Evolutionary conservation across 1,284 basidiomycete genomes (phyloP), one percentile per base, ranked within the genome.

Genomic region (Lentinus polychrous): DNA sequence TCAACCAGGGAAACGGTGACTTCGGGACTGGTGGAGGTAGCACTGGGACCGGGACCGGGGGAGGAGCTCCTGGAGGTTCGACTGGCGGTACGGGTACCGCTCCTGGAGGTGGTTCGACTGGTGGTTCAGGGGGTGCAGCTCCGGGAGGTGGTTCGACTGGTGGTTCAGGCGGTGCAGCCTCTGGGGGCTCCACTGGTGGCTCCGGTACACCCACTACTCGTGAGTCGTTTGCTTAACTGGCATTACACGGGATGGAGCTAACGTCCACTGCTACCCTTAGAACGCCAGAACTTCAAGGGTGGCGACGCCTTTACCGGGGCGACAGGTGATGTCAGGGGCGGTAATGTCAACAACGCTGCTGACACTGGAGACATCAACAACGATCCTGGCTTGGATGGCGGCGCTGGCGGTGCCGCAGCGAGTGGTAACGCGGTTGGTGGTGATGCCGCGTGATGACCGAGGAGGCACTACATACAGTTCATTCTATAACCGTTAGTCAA

Each of bases 1-100:
- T 55, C 15, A 48, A 49, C 49, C 55, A 53, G 44, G 57, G 56
- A 34, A 48, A 55, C 36, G 46, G 45, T 17, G 34, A 49, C 23
- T 49, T 45, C 43, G 24, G 43, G 31, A 37, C 24, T 31, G 34
- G 39, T 12, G 32, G 43, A 14, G 46, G 46, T 38, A 43, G 22
- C 24, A 46, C 46, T 15, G 44, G 41, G 15, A 32, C 20, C 20
- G 31, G 23, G 14, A 36, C 42, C 18, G 39, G 18, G 17, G 42
- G 40, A 20, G 45, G 45, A 12, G 45, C 45, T 20, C 24, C 44
- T 3, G 15, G 40, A 7, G 40, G 48, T 31, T 22, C 41, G 14
- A 39, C 49, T 3, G 33, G 42, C 8, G n/a, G 45, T 15, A 10
- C 36, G 17, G 48, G 48, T 43, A 8, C 47, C 10, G 23, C 6